Evolutionary conservation across 1,284 basidiomycete species (phyloP), one percentile per base, ranked within the genome.

Genomic region (Mycena citricolor): DNA sequence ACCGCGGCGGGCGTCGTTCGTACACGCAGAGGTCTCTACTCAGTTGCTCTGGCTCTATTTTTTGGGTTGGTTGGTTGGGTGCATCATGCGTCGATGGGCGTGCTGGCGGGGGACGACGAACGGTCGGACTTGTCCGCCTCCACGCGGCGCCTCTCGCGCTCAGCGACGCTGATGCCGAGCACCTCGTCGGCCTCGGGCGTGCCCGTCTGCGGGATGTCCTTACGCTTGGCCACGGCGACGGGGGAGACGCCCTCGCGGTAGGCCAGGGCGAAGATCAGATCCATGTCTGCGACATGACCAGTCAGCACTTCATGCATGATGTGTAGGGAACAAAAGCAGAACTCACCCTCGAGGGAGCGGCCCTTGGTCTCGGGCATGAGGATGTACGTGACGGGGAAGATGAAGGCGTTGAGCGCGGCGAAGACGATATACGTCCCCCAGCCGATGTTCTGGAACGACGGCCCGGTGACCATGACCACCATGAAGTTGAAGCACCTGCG

Each of bases 381-480:
- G 47, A 80, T 60, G 56, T 81, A 85, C 3, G 83, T 74, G 10
- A 74, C 53, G 10, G 80, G 81, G 31, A 83, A 64, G 49, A 84
- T 77, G 45, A 79, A 66, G 1, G 77, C 77, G 51, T 83, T 84
- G 38, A 83, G 57, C 0, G 68, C 66, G 0, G 79, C 80, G 53
- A 84, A 84, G 24, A 84, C 77, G 30, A 81, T 80, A 57, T 85
- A 84, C 2, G 81, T 82, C 26, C 70, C 63, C 73, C 77, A 83
- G 32, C 66, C 67, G 35, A 86, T 83, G 52, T 76, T 74, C 52
- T 72, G 70, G 58, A 86, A 86, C 1, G 81, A 71, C 0, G 81
- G 77, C 0, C 83, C 80, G 3, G 81, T 64, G 25, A 66, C 62
- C 77, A 84, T 83, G 20, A 85, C 82, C 16, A 81, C 76, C 57